phyloP scores from a whole-genome alignment of 2,329 filamentous ascomycete species.

The Xylariales sp. region DNA sequence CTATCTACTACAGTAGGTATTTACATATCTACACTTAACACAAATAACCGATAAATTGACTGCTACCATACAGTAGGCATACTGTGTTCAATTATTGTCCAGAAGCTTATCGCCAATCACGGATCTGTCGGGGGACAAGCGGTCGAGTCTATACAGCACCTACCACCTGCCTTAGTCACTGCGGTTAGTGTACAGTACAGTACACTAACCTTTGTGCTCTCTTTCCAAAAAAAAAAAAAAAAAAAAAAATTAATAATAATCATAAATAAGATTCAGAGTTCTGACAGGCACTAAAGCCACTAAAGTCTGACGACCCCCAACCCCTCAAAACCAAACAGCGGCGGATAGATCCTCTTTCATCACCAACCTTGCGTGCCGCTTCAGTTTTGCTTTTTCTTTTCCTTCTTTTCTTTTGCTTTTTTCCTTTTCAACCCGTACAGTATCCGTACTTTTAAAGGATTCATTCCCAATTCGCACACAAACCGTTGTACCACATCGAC shows the following conservation, averaged over 20 bases:
- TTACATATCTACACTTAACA: not conserved
- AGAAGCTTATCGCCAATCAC: slow-evolving; percentile 15
- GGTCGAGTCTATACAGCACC: no score
- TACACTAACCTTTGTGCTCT: not conserved
- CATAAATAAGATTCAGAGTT: slow-evolving; percentile 25
- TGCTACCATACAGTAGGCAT: no score
- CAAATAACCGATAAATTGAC: slow-evolving; percentile 5
- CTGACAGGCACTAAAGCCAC: slow-evolving; percentile 28
- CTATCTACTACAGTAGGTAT: not conserved
- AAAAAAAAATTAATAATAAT: no score
- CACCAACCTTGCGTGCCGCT: slow-evolving; percentile 34
- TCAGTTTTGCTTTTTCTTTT: slow-evolving; percentile 19
- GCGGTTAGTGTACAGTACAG: slow-evolving; percentile 2
- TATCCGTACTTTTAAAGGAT: slow-evolving; percentile 10
- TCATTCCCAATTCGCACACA: slow-evolving; percentile 28
- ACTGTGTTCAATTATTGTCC: not conserved
- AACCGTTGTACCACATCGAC: slow-evolving; percentile 28
- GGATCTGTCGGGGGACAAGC: slow-evolving; percentile 18
- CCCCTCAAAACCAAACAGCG: slow-evolving; percentile 11
- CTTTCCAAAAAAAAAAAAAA: no score
- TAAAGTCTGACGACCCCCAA: slow-evolving; percentile 31
- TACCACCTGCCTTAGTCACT: no score
- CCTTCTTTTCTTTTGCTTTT: slow-evolving; percentile 12
- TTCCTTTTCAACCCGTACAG: slow-evolving; percentile 1
- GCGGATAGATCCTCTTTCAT: slow-evolving; percentile 38